These are phyloP conservation scores for Claviceps monticola DNA, from an alignment of 2,329 filamentous ascomycete genomes.

Conservation along the genomic window DNA sequence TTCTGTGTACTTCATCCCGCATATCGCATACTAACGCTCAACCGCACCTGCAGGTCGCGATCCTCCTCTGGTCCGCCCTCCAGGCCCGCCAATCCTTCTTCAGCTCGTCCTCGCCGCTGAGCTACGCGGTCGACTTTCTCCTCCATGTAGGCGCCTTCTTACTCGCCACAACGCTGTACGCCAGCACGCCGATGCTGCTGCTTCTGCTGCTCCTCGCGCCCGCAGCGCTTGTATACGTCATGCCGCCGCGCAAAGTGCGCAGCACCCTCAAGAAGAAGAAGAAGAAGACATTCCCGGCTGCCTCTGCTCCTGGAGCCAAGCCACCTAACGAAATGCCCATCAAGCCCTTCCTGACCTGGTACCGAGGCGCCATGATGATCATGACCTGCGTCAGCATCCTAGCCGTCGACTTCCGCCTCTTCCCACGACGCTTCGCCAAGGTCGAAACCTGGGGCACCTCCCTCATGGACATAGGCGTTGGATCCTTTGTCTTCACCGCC, in stretches of 20 bases:
- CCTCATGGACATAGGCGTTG: slow-evolving; percentile 96
- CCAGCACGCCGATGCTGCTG: slow-evolving; percentile 58
- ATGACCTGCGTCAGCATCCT: slow-evolving; percentile 82
- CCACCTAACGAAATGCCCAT: slow-evolving; percentile 45
- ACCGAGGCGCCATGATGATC: slow-evolving; percentile 83
- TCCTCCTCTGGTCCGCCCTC: slow-evolving; percentile 77
- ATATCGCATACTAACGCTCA: no score
- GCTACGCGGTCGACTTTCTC: slow-evolving; percentile 67
- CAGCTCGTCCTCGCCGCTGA: slow-evolving; percentile 53
- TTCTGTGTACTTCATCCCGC: no score
- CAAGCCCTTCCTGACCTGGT: slow-evolving; percentile 86
- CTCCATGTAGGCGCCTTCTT: slow-evolving; percentile 75
- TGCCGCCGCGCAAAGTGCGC: slow-evolving; percentile 31
- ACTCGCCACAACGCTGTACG: slow-evolving; percentile 76
- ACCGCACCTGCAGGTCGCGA: slow-evolving; percentile 46
- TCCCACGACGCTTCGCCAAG: slow-evolving; percentile 90
- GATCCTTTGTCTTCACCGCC: slow-evolving; percentile 91
- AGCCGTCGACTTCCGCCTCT: slow-evolving; percentile 90
- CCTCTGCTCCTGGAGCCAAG: not conserved
- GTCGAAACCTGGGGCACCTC: slow-evolving; percentile 99
- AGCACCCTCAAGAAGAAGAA: slow-evolving; percentile 5
- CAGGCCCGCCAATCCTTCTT: slow-evolving; percentile 80
- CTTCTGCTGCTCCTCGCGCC: slow-evolving; percentile 62
- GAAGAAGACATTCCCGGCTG: not conserved
- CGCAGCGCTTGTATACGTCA: slow-evolving; percentile 45